Evolutionary conservation across 176 grass and related monocot genomes (phyloP).

Genomic region (Lolium perenne): DNA sequence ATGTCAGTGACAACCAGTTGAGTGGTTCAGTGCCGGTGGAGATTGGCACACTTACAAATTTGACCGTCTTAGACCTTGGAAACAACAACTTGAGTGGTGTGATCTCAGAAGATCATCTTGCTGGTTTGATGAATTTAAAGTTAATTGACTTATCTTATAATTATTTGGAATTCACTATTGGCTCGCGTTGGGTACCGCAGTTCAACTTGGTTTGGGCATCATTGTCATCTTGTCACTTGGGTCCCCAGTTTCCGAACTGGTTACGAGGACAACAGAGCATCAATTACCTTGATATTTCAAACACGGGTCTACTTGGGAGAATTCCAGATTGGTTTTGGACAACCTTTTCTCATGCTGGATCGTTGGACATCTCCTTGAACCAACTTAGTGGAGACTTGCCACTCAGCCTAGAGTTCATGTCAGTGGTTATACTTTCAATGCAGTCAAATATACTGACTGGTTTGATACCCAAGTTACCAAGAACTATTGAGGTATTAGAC

Average conservation of each 20-base stretch:
- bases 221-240: background rate
- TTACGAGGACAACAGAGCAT: background rate
- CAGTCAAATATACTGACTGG: slow-evolving; percentile 3
- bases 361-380: slow-evolving; percentile 2
- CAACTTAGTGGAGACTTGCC: background rate
- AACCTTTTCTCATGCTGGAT: background rate
- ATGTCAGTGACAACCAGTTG: background rate
- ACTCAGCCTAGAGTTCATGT: background rate
- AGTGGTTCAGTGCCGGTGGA: background rate
- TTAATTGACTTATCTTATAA: background rate
- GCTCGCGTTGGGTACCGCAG: slow-evolving; percentile 25
- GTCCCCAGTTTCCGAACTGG: background rate
- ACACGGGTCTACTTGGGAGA: background rate
- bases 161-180: background rate
- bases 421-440: background rate
- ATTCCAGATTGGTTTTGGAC: slow-evolving; percentile 51
- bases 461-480: background rate
- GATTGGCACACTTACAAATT: background rate
- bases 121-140: background rate
- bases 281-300: background rate
- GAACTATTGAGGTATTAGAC: no score
- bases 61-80: background rate
- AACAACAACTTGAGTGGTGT: background rate
- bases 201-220: background rate
- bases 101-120: slow-evolving; percentile 35